Base-by-base conservation (phyloP, 2,329 filamentous ascomycete species). In the Zalaria obscura region DNA sequence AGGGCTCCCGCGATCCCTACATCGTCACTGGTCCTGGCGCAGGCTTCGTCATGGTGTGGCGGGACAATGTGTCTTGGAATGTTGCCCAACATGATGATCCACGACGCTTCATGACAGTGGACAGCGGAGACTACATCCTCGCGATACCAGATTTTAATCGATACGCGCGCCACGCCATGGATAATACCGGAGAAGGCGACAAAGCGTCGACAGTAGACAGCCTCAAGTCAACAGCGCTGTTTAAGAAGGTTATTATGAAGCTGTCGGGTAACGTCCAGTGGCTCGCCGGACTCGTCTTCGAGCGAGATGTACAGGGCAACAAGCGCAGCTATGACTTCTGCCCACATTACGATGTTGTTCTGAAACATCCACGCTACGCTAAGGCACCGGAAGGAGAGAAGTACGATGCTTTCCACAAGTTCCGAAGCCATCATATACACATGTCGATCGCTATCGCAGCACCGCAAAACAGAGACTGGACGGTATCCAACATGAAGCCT, bases 211-310 rank as follows among this genome's bases (percentile, higher is more conserved):
- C 73, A 2, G 75, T 72, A 39, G 74, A 76, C 9, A 80, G 78
- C 45, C 78, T 72, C 49, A 83, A 78, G 51, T 75, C 81, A 31
- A 78, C 81, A 2, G 83, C 87, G n/a, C 71, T 80, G 1, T 98
- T 98, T 70, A 94, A 94, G 62, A 98, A 98, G 63, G 91, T 96
- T 3, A 77, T 94, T 40, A 96, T 98, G 89, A 98, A 98, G 62
- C 71, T 98, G 8, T 96, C 91, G 3, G 91, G 91, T 9, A 93
- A 91, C 55, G 91, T 98, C 1, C 83, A 86, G 60, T 95, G 87
- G 84, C 73, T 89, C 55, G 80, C 83, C 9, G 93, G 91, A 0
- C 68, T 98, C 33, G 84, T 93, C 39, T 98, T 98, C 56, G 91
- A 98, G 61, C 78, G 82, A 36, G 83, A 89, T 48, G 69, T 88